Evolutionary conservation across 805 yeast species (phyloP).

Genomic region (Pichia californica): DNA sequence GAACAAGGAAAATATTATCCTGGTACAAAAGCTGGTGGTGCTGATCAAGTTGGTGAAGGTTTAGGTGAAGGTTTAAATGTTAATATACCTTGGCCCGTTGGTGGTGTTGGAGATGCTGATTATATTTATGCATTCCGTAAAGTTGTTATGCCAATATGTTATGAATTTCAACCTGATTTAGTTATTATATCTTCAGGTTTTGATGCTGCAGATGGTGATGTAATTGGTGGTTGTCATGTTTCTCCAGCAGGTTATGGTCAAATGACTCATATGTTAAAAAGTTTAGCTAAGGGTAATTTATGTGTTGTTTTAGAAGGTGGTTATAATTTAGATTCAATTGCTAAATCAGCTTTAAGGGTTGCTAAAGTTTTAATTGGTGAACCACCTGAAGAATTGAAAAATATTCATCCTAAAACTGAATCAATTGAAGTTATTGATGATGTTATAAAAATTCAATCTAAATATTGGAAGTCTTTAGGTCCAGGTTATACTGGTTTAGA

Average conservation of each 20-base stretch:
- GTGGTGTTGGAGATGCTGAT: slow-evolving; percentile 94
- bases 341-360: slow-evolving; percentile 85
- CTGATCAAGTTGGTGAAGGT: slow-evolving; percentile 78
- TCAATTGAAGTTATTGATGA: slow-evolving; percentile 76
- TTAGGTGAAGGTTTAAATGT: slow-evolving; percentile 81
- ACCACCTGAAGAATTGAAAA: slow-evolving; percentile 77
- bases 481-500: slow-evolving; percentile 49
- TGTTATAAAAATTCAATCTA: slow-evolving; percentile 73
- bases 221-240: slow-evolving; percentile 93
- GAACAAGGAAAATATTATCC: slow-evolving; percentile 93
- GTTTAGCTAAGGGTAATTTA: slow-evolving; percentile 80
- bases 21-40: slow-evolving; percentile 81
- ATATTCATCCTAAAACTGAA: slow-evolving; percentile 62
- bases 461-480: slow-evolving; percentile 79
- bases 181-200: slow-evolving; percentile 93
- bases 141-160: slow-evolving; percentile 79
- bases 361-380: slow-evolving; percentile 90
- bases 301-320: slow-evolving; percentile 96
- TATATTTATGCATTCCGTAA: slow-evolving; percentile 85
- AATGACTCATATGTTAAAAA: slow-evolving; percentile 87
- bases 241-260: slow-evolving; percentile 95
- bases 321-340: slow-evolving; percentile 85
- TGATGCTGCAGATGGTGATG: slow-evolving; percentile 98
- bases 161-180: slow-evolving; percentile 88
- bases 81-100: slow-evolving; percentile 89